Conservation (phyloP, 768 basidiomycete genomes). For the Coprinopsis cinerea region DNA sequence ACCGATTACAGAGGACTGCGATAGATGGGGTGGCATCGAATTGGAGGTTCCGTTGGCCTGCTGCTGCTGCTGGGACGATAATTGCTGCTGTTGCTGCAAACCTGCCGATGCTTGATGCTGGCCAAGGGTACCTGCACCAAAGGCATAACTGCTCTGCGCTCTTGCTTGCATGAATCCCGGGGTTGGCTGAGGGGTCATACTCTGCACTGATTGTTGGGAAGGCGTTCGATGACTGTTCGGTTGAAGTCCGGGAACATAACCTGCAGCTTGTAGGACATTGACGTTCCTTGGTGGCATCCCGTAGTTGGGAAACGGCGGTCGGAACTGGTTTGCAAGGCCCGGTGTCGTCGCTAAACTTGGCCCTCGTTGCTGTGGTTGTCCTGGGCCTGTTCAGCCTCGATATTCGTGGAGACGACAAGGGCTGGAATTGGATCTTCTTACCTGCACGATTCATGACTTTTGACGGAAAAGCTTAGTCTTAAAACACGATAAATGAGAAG, state of each 20-base stretch:
- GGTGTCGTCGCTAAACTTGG: constrained; percentile 68
- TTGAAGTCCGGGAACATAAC: constrained; percentile 53
- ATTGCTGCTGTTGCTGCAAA: constrained; percentile 38
- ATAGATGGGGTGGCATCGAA: constrained; percentile 49
- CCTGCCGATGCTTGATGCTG: constrained; percentile 42
- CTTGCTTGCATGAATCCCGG: constrained; percentile 62
- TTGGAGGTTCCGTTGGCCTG: constrained; percentile 48
- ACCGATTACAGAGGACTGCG: constrained; percentile 44
- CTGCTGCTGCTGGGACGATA: constrained; percentile 40
- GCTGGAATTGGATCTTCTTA: constrained; percentile 20
- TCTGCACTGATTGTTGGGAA: constrained; percentile 46
- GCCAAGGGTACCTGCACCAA: constrained; percentile 46
- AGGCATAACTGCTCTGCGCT: constrained; percentile 59
- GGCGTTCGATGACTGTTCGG: constrained; percentile 57
- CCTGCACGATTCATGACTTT: constrained; percentile 61
- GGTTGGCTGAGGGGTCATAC: constrained; percentile 49
- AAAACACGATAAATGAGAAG: constrained; percentile 19
- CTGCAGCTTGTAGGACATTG: constrained; percentile 39
- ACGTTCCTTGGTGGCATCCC: constrained; percentile 58
- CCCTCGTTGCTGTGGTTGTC: constrained; percentile 78
- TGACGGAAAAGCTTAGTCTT: constrained; percentile 22
- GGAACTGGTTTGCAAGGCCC: constrained; percentile 57
- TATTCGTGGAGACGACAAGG: constrained; percentile 13
- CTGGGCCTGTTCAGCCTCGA: constrained; percentile 33
- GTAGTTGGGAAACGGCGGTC: constrained; percentile 48